Evolutionary conservation across 176 grass and related monocot genomes (phyloP).

Genomic region (barley (Hordeum vulgare)): DNA sequence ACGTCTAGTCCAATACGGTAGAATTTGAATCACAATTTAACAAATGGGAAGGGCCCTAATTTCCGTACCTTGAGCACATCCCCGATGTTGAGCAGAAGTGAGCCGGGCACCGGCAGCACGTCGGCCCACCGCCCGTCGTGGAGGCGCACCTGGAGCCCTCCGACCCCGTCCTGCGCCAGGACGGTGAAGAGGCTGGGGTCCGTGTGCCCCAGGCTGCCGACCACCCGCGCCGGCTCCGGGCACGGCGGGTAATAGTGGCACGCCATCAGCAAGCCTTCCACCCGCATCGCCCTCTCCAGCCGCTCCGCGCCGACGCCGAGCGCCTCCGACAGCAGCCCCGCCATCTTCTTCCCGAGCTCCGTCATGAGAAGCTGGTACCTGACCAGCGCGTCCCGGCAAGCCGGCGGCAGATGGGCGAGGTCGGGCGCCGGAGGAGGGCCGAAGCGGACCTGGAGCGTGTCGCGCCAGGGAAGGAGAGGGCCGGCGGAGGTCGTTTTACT

Average conservation of each 20-base stretch:
- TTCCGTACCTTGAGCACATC: slow-evolving; percentile 37
- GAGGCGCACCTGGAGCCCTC: slow-evolving; percentile 19
- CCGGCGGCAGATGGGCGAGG: slow-evolving; percentile 15
- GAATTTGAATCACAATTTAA: too few species aligned
- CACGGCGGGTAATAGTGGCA: slow-evolving; percentile 63
- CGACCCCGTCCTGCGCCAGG: slow-evolving; percentile 15
- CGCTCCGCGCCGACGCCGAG: slow-evolving; percentile 14
- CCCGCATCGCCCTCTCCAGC: slow-evolving; percentile 25
- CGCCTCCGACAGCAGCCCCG: slow-evolving; percentile 36
- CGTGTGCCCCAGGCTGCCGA: slow-evolving; percentile 31
- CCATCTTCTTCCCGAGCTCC: slow-evolving; percentile 13
- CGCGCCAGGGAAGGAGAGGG: slow-evolving; percentile 24
- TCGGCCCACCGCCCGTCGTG: slow-evolving; percentile 22
- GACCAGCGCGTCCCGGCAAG: background rate
- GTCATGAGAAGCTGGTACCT: slow-evolving; percentile 18
- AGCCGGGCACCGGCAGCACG: slow-evolving; percentile 14
- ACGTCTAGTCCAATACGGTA: too few species aligned
- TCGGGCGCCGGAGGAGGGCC: slow-evolving; percentile 1
- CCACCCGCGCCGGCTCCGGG: slow-evolving; percentile 27
- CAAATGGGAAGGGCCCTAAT: background rate
- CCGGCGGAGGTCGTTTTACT: background rate
- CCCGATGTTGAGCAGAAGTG: slow-evolving; percentile 38
- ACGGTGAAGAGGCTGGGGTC: slow-evolving; percentile 37
- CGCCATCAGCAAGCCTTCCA: slow-evolving; percentile 29
- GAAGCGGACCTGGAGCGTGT: slow-evolving; percentile 27